These are phyloP conservation scores for Streptanthus diversifolius DNA, from an alignment of 345 rosid genomes.

Conservation along the genomic window DNA sequence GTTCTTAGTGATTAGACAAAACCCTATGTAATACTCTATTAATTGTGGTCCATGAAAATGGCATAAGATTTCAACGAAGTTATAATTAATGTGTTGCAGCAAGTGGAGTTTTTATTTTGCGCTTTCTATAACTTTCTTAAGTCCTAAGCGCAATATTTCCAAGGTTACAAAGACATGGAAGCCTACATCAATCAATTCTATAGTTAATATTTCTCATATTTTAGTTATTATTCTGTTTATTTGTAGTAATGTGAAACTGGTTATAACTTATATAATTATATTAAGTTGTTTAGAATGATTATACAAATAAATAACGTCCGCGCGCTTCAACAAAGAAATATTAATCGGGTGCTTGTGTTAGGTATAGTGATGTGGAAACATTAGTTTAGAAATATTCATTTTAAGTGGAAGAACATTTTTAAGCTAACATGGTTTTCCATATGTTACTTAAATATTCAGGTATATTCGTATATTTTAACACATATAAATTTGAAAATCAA, in stretches of 20 bases:
- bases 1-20: background rate
- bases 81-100: background rate
- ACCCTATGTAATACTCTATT: background rate
- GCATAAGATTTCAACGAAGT: background rate
- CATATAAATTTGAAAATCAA: background rate
- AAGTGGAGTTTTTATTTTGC: background rate
- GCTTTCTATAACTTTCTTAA: background rate
- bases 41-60: conserved; percentile 5
- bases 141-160: background rate
- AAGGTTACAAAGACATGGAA: background rate
- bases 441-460: background rate
- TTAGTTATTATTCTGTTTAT: background rate
- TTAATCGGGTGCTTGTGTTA: conserved; percentile 1
- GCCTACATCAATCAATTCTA: background rate
- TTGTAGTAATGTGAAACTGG: background rate
- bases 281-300: background rate
- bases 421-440: background rate
- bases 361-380: background rate
- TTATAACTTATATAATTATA: no score
- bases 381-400: background rate
- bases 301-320: background rate
- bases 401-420: background rate
- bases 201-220: background rate
- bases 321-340: background rate
- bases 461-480: background rate